These are phyloP conservation scores for Theileria equi DNA, from an alignment of 169 alveolate species.

Conservation along the genomic window DNA sequence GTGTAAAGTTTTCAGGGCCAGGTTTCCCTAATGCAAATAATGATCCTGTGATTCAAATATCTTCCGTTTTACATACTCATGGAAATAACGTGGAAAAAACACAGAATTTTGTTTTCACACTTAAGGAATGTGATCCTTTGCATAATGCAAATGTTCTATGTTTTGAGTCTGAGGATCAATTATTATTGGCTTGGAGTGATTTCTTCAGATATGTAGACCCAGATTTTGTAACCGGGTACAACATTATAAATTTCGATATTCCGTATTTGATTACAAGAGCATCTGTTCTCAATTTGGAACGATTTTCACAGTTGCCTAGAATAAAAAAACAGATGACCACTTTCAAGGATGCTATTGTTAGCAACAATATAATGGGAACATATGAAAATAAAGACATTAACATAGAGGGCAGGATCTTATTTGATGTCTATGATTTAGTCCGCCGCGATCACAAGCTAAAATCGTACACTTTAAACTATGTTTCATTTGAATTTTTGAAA, in stretches of 20 bases:
- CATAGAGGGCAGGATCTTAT: slow-evolving; percentile 95
- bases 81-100: slow-evolving; percentile 63
- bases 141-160: slow-evolving; percentile 84
- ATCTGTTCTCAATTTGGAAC: slow-evolving; percentile 79
- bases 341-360: slow-evolving; percentile 82
- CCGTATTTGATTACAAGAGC: slow-evolving; percentile 94
- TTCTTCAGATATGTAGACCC: slow-evolving; percentile 63
- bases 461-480: slow-evolving; percentile 95
- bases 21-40: slow-evolving; percentile 93
- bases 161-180: slow-evolving; percentile 70
- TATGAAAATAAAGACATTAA: slow-evolving; percentile 89
- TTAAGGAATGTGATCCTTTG: slow-evolving; percentile 80
- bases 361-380: slow-evolving; percentile 89
- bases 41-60: slow-evolving; percentile 95
- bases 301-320: slow-evolving; percentile 80
- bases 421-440: slow-evolving; percentile 95
- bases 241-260: slow-evolving; percentile 95
- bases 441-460: slow-evolving; percentile 95
- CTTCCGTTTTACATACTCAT: slow-evolving; percentile 83
- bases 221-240: slow-evolving; percentile 88
- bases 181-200: slow-evolving; percentile 86
- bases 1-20: slow-evolving; percentile 62
- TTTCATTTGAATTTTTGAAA: slow-evolving; percentile 92
- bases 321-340: slow-evolving; percentile 70
- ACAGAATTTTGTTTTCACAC: slow-evolving; percentile 76